Percentiles rank a stretch among this genome's conserved stretches.
phyloP scores from a whole-genome alignment of 2,329 filamentous ascomycete genomes.

The Phialophora expanda region DNA sequence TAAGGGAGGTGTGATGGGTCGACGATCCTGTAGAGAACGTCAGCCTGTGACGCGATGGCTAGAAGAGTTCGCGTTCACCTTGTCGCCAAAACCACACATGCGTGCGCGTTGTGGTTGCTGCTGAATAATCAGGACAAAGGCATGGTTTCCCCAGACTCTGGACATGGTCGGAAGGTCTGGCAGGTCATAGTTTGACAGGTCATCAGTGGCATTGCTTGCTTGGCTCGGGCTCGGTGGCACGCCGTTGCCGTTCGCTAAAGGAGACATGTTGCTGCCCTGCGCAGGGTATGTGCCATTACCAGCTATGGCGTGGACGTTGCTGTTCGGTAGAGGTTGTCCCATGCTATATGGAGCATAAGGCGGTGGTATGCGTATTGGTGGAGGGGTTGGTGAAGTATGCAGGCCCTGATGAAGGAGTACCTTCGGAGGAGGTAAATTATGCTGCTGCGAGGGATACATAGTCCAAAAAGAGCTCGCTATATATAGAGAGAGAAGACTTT shows the following conservation, averaged over 20 bases:
- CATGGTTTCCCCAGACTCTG: constrained; percentile 51
- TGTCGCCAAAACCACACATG: constrained; percentile 99
- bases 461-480: neutral
- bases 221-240: constrained; percentile 46
- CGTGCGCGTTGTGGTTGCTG: constrained; percentile 92
- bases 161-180: constrained; percentile 48
- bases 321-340: constrained; percentile 5
- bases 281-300: constrained; percentile 22
- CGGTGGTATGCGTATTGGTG: constrained; percentile 19
- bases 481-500: neutral
- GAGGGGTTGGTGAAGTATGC: constrained; percentile 18
- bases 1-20: constrained; percentile 93
- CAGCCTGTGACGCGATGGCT: constrained; percentile 5
- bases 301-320: constrained; percentile 1
- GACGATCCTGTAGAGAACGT: constrained; percentile 70
- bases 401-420: constrained; percentile 13
- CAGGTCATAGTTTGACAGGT: constrained; percentile 28
- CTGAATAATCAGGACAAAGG: constrained; percentile 72
- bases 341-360: constrained; percentile 28
- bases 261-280: constrained; percentile 40
- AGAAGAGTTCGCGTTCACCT: constrained; percentile 62
- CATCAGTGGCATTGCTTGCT: constrained; percentile 40
- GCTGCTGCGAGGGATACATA: constrained; percentile 27
- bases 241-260: constrained; percentile 36
- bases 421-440: constrained; percentile 24